These are phyloP conservation scores for Halenospora varia DNA, from an alignment of 495 filamentous ascomycete genomes.

Conservation along the genomic window DNA sequence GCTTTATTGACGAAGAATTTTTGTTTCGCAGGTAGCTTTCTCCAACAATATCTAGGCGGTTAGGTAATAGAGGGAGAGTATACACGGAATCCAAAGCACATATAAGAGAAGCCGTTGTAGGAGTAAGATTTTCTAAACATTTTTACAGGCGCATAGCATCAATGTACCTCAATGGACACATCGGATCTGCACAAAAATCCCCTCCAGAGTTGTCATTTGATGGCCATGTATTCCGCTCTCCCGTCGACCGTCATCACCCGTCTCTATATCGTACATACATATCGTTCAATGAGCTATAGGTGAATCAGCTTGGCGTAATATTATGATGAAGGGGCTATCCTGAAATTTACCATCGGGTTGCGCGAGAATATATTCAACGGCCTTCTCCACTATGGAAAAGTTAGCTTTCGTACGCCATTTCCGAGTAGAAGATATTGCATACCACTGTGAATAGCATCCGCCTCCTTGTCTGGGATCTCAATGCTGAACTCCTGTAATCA, in stretches of 20 bases:
- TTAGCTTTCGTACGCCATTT: slow-evolving; percentile 22
- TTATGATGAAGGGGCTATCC: neutral
- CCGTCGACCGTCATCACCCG: neutral
- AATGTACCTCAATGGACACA: slow-evolving; percentile 21
- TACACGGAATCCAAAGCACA: no score
- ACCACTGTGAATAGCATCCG: slow-evolving; percentile 95
- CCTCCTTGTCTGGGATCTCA: slow-evolving; percentile 99
- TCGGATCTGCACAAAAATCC: slow-evolving; percentile 19
- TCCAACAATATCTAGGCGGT: no score
- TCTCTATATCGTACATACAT: slow-evolving; percentile 28
- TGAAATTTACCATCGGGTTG: slow-evolving; percentile 70
- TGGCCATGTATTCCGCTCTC: slow-evolving; percentile 14
- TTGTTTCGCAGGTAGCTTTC: no score
- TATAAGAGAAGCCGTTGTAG: no score
- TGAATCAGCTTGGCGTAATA: slow-evolving; percentile 12
- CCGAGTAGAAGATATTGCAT: slow-evolving; percentile 33
- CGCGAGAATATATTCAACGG: slow-evolving; percentile 89
- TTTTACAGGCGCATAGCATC: slow-evolving; percentile 26
- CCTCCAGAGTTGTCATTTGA: slow-evolving; percentile 14
- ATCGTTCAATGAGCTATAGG: slow-evolving; percentile 31
- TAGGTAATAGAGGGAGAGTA: no score
- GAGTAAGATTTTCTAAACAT: slow-evolving; percentile 27
- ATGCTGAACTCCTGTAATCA: slow-evolving; percentile 92
- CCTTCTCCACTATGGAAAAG: slow-evolving; percentile 72
- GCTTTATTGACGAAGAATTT: no score